Conservation (phyloP, 2,329 filamentous ascomycete genomes). For the Penicillium sp. region DNA sequence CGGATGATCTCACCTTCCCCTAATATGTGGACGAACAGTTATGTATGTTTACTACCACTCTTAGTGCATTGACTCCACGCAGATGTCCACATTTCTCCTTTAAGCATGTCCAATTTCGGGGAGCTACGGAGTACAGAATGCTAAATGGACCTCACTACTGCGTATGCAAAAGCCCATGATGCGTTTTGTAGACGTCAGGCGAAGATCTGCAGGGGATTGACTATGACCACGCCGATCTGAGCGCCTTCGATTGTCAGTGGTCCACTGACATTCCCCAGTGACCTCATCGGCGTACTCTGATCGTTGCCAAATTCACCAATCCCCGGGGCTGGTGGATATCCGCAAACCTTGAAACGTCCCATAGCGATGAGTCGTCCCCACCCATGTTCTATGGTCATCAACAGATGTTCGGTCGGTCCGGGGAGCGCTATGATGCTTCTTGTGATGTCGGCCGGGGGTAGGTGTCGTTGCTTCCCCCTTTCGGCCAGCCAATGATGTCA, state of each 20-base stretch:
- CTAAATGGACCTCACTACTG: slow-evolving; percentile 14
- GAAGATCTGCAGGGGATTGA: slow-evolving; percentile 25
- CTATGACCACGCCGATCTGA: slow-evolving; percentile 17
- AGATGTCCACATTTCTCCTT: slow-evolving; percentile 11
- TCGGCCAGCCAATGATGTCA: slow-evolving; percentile 29
- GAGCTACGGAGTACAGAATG: slow-evolving; percentile 4
- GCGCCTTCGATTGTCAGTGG: slow-evolving; percentile 7
- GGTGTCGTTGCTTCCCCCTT: neutral
- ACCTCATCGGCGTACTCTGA: slow-evolving; percentile 20
- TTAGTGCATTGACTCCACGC: slow-evolving; percentile 1
- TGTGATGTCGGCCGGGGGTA: slow-evolving; percentile 21
- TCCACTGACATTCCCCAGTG: slow-evolving; percentile 24
- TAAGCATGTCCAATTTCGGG: slow-evolving; percentile 3
- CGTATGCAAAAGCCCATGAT: slow-evolving; percentile 5
- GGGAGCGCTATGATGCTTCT: slow-evolving; percentile 11
- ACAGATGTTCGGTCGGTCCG: neutral
- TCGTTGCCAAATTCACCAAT: slow-evolving; percentile 13
- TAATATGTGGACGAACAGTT: neutral
- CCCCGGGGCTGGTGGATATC: slow-evolving; percentile 15
- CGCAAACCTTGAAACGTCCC: slow-evolving; percentile 13
- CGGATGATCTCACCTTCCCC: neutral
- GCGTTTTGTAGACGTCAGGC: slow-evolving; percentile 18
- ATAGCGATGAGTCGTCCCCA: slow-evolving; percentile 9
- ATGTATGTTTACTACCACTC: slow-evolving; percentile 4
- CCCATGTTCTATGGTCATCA: neutral